Evolutionary conservation across 495 filamentous ascomycete species (phyloP).

Genomic region (Neurospora hispaniola): DNA sequence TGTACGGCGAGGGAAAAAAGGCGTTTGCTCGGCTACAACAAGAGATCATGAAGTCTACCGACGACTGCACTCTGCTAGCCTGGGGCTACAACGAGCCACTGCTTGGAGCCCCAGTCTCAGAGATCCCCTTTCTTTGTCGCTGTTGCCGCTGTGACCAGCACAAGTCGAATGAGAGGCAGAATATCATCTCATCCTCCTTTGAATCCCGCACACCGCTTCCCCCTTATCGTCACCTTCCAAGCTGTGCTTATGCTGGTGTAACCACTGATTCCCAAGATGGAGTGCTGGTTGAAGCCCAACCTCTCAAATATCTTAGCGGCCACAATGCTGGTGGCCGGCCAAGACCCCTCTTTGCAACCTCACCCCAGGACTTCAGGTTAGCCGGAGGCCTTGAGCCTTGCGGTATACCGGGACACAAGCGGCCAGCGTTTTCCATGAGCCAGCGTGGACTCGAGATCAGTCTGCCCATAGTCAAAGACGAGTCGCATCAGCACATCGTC

Average conservation of each 20-base stretch:
- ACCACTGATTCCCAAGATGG: not conserved
- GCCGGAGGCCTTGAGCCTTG: not conserved
- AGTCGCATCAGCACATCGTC: not conserved
- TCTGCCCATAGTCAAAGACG: not conserved
- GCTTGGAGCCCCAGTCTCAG: not conserved
- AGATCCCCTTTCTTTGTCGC: not conserved
- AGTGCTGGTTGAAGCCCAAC: fast-evolving
- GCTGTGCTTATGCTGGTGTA: not conserved
- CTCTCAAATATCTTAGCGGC: not conserved
- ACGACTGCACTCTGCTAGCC: constrained; percentile 15
- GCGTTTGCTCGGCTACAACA: constrained; percentile 25
- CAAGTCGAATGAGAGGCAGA: too few species aligned
- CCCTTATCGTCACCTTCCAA: too few species aligned
- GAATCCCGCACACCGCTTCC: too few species aligned
- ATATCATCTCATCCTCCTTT: too few species aligned
- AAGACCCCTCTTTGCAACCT: not conserved
- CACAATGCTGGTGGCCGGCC: not conserved
- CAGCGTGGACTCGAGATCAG: not conserved
- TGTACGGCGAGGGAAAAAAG: constrained; percentile 26
- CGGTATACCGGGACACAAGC: not conserved
- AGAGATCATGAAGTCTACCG: constrained; percentile 19
- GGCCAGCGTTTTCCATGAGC: not conserved
- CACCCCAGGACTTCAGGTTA: not conserved
- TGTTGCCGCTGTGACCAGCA: not conserved
- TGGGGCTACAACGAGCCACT: not conserved